Base-by-base conservation (phyloP, 805 yeast genomes). In the Myxozyma mucilagina region DNA sequence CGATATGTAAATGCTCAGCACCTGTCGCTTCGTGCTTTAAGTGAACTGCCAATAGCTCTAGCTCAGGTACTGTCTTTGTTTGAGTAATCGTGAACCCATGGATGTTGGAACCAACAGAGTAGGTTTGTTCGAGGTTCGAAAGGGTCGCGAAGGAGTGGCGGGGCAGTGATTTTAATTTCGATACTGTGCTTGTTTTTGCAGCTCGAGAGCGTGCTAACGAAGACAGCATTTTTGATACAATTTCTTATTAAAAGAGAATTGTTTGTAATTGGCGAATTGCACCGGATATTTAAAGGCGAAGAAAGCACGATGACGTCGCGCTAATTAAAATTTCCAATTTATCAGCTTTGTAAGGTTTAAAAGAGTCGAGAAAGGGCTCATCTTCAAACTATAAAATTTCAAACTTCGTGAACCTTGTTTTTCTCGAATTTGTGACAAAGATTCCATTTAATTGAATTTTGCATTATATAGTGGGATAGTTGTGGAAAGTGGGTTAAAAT, bases 1-100 rank as follows among this genome's bases (percentile, higher is more conserved):
- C 96, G 55, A 94, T 82, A 71, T 94, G 99, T 34, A 94, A 72
- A 74, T 93, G 97, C 59, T 84, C 79, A 9, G 96, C 80, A 1
- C 93, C 94, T 0, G 96, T 86, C 43, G 76, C 79, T 24, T 70
- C 69, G 73, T 94, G 97, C 20, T 77, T 74, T 56, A 92, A 74
- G 47, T 83, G 86, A 1, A 90, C 87, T 2, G 97, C 97, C 1
- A 86, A 83, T 58, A 92, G 74, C 31, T 90, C 85, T 67, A 90
- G 82, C 72, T 90, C 96, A 2, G 97, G 96, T 7, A 94, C 84
- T 9, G 86, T 83, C 50, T 83, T 74, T 3, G 86, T 86, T 58
- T 87, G 78, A 55, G 80, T 77, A 44, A 94, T 81, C 56, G 79
- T 79, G 72, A 84, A 93, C 0, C 96, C 96, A 69, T 86, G 84